phyloP scores from a whole-genome alignment of 2,329 filamentous ascomycete species.

The Venturia oleaginea region DNA sequence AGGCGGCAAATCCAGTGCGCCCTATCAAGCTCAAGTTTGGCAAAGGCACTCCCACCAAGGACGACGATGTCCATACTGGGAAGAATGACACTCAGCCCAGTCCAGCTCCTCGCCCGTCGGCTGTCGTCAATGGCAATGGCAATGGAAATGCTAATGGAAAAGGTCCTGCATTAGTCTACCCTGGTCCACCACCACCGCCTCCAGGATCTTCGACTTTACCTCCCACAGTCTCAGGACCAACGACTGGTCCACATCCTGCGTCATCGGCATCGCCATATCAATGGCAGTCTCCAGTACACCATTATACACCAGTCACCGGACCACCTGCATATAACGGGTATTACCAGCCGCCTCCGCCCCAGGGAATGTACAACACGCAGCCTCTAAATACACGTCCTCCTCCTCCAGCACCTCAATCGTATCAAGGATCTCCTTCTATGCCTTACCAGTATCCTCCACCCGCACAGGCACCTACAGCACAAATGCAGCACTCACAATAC shows the following conservation, averaged over 20 bases:
- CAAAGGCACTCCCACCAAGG: not conserved
- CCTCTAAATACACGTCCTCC: not conserved
- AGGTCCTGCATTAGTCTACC: not conserved
- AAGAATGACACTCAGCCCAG: not conserved
- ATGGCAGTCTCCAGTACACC: not conserved
- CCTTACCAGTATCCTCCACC: not conserved
- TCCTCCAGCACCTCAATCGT: not conserved
- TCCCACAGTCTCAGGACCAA: not conserved
- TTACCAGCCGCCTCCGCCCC: not conserved
- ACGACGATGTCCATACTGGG: not conserved
- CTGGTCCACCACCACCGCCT: not conserved
- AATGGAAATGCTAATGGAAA: not conserved
- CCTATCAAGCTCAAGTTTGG: conserved; percentile 12
- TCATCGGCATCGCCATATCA: conserved; percentile 4
- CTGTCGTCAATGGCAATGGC: conserved; percentile 3
- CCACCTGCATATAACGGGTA: conserved; percentile 1
- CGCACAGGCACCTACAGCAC: not conserved
- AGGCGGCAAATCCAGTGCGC: conserved; percentile 38
- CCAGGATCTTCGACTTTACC: not conserved
- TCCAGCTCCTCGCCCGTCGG: not conserved
- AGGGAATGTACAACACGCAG: not conserved
- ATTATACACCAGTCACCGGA: conserved; percentile 1
- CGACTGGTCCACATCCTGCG: not conserved
- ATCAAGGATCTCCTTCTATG: not conserved
- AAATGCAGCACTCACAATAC: not conserved